Evolutionary conservation across 2,329 filamentous ascomycete genomes (phyloP).

Genomic region (Xylaria sp.): DNA sequence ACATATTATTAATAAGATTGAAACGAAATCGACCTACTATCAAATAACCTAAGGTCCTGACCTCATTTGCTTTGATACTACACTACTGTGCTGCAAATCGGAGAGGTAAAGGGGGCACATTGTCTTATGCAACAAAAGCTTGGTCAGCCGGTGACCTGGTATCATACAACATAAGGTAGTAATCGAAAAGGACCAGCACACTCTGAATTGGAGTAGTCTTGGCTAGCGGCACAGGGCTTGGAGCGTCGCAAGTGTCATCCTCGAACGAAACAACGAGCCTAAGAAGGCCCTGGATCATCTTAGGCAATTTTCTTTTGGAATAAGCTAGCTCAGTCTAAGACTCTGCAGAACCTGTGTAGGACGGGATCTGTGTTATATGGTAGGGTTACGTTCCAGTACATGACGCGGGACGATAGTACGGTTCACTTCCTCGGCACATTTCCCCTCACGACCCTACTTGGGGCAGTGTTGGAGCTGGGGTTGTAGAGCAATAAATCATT

Average conservation of each 20-base stretch:
- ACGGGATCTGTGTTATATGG: neutral
- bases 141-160: neutral
- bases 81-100: neutral
- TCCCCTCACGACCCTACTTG: too few species aligned
- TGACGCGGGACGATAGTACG: slow-evolving; percentile 15
- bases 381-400: slow-evolving; percentile 2
- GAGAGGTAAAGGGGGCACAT: slow-evolving; percentile 3
- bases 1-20: too few species aligned
- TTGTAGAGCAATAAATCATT: too few species aligned
- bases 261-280: neutral
- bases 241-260: neutral
- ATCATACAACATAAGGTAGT: neutral
- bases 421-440: slow-evolving; percentile 3
- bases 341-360: neutral
- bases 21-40: too few species aligned
- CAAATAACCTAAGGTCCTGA: neutral
- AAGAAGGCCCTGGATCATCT: neutral
- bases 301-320: neutral
- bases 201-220: slow-evolving; percentile 4
- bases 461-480: too few species aligned
- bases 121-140: slow-evolving; percentile 7
- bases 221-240: neutral
- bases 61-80: neutral
- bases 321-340: neutral
- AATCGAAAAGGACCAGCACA: neutral